Evolutionary conservation across 1,284 basidiomycete species (phyloP), one percentile per base, ranked within the genome.

Genomic region (Puccinia hordei): DNA sequence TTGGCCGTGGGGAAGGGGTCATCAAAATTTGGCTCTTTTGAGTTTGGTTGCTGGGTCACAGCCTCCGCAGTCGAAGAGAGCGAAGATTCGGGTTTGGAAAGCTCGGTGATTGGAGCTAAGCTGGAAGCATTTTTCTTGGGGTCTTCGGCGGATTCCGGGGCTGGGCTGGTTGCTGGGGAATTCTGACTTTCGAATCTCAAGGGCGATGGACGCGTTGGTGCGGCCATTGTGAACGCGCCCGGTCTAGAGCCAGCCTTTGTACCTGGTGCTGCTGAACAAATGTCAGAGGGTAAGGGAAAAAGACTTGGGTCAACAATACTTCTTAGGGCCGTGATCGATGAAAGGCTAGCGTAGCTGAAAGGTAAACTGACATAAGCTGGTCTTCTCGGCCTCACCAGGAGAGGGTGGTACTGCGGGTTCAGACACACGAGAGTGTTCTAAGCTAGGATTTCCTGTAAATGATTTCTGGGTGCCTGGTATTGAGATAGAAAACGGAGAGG

Each of bases 161-260:
- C 49, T 38, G 75, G 49, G 22, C n/a, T 51, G 30, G 22, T 33
- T 35, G 33, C 33, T 19, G 61, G 33, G 8, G 51, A 51, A n/a
- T 35, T 30, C 19, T 73, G 33, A 73, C 35, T 73, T 66, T 68
- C 75, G 51, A 41, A 69, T n/a, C 65, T 65, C 44, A 78, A 55
- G 17, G 75, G 65, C 61, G 65, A 78, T 19, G 75, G 75, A 15
- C 65, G 63, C n/a, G 35, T 41, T 1, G 65, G 75, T 17, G 65
- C 63, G 30, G 65, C 75, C 24, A 55, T 57, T 33, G 75, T 38
- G 44, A 78, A 78, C 33, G 75, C 46, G 33, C 65, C 51, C 15
- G 65, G 51, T 59, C 51, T 78, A 5, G 75, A 55, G 38, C 49
- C 41, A 46, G 65, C 38, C 46, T 69, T 69, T 19, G 33, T 30